phyloP scores from a whole-genome alignment of 202 grass and related monocot species.

The Cymbopogon flexuosus region DNA sequence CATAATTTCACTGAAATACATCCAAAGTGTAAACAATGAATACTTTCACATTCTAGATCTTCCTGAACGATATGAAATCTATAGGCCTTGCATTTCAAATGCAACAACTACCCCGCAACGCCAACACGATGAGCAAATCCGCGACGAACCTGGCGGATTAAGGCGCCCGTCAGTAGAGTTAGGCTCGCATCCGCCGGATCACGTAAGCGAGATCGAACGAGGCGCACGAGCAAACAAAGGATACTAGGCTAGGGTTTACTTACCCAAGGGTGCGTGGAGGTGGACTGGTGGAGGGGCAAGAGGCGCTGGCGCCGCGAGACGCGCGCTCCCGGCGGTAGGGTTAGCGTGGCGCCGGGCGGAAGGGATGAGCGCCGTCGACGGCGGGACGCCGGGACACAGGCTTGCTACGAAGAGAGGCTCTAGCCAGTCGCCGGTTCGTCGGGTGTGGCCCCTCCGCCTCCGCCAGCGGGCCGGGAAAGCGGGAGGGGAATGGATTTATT shows the following conservation, averaged over 20 bases:
- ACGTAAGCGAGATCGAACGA: not conserved
- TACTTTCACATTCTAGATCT: not conserved
- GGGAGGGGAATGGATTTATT: not conserved
- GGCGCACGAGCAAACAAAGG: not conserved
- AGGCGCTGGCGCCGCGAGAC: no score
- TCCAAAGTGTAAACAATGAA: not conserved
- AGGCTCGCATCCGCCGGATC: not conserved
- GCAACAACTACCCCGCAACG: not conserved
- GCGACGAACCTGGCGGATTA: not conserved
- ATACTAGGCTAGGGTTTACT: not conserved
- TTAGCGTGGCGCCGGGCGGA: not conserved
- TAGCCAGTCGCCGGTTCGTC: not conserved
- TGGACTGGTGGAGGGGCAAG: no score
- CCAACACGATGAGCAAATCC: not conserved
- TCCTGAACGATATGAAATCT: not conserved
- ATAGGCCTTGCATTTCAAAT: not conserved
- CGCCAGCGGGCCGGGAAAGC: no score
- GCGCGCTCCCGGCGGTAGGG: not conserved
- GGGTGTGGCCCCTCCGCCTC: not conserved
- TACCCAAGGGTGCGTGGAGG: not conserved
- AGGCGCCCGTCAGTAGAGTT: not conserved
- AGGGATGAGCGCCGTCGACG: not conserved
- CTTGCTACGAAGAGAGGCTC: not conserved
- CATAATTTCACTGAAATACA: not conserved
- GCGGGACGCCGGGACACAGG: not conserved